Evolutionary conservation across 768 basidiomycete genomes (phyloP), one percentile per base, ranked within the genome.

Genomic region (Termitomyces sp.): DNA sequence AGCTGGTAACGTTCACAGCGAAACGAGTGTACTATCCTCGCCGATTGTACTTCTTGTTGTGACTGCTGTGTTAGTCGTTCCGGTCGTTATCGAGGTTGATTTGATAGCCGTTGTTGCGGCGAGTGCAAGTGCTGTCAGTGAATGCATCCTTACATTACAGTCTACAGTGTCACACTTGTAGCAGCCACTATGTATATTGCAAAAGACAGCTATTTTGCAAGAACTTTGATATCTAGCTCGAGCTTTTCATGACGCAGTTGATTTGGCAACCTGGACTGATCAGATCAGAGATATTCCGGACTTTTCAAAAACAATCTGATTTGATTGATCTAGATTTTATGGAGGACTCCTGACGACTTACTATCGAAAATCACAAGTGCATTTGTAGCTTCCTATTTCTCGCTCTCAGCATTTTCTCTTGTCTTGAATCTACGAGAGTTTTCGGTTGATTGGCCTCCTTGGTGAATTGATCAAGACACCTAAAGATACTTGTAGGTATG

Each of bases 91-190:
- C 18, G 15, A 37, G 37, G 18, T 41, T 41, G 16, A 39, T 39
- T 16, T 27, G 27, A 4, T 27, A 27, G 27, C 27, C 27, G 27
- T 27, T 27, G 27, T 27, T 27, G 27, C 27, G 27, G 27, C 27
- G 1, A 63, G 41, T 63, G 64, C 64, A 63, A 61, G 54, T 65
- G 61, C 59, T 62, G 42, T 53, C 46, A 24, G 22, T 36, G 34
- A 34, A 51, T 34, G n/a, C 22, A 39, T 39, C 8, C 22, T 39
- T 4, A 6, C 6, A 39, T 16, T 37, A 6, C 37, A 16, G 37
- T 16, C 37, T 16, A 37, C 6, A 15, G 20, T 42, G n/a, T 41
- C 15, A 42, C 7, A 0, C n/a, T 42, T 13, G n/a, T 42, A 4
- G n/a, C 7, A 41, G 39, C 16, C 6, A n/a, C 39, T n/a, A 41